Evolutionary conservation across 345 rosid species (phyloP), one percentile per base, ranked within the genome.

Genomic region (Rhizophora mangle): DNA sequence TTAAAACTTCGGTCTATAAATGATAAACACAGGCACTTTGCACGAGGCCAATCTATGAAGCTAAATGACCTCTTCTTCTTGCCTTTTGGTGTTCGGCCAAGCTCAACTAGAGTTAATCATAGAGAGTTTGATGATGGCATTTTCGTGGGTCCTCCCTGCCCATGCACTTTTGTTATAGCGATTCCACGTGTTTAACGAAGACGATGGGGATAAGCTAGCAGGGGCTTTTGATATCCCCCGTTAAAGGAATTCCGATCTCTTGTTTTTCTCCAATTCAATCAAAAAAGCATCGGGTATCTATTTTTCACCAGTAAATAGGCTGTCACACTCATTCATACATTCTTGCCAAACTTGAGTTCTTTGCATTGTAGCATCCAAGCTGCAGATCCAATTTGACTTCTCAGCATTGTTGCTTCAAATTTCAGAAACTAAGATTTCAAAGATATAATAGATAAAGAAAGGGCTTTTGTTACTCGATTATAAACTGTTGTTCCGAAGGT

Each of bases 151-250:
- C 65, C 68, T 26, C 19, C 5, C 6, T 75, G 63, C 5, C 66
- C 2, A 3, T 46, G 65, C 65, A 63, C 54, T 63, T 68, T 73
- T 60, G 37, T 10, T 61, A n/a, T 56, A 52, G 63, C n/a, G 62
- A 60, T 37, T n/a, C 68, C 64, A 55, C 57, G 37, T 62, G 59
- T 60, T 62, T 54, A 62, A 62, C 49, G 49, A 65, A 37, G 62
- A 51, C 51, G 26, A 60, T 47, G 53, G 53, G 5, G 30, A 64
- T 46, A 43, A 64, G 34, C 32, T 51, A 15, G 37, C 15, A 24
- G 53, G 66, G 51, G 46, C 5, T 61, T 58, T 72, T 60, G 53
- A 60, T 30, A 62, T 24, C 57, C 71, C 57, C 63, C 76, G 66
- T 60, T 60, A 72, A 51, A 39, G 37, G 52, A 26, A 67, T 67